Percentiles rank a stretch among this genome's conserved stretches.
These are phyloP conservation scores for Diaporthe velutina DNA, from an alignment of 2,329 filamentous ascomycete genomes.

Conservation along the genomic window DNA sequence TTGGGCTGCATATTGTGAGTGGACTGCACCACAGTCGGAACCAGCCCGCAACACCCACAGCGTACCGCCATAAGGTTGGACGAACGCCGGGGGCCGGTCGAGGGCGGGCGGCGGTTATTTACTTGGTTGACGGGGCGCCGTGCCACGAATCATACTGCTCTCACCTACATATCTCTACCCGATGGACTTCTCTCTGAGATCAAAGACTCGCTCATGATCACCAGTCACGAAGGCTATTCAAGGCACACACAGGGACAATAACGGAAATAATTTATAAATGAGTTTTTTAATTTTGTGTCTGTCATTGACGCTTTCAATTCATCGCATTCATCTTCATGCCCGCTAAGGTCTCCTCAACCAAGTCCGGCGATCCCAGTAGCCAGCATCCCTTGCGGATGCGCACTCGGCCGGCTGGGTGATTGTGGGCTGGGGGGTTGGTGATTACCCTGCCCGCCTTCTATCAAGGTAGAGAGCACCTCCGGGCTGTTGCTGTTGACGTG, in stretches of 20 bases:
- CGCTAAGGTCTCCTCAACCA: too few relatives aligned
- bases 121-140: too few relatives aligned
- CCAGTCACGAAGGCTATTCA: neutral
- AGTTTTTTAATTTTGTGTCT: neutral
- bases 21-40: too few relatives aligned
- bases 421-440: neutral
- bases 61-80: too few relatives aligned
- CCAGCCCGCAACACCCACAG: too few relatives aligned
- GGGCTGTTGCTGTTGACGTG: neutral
- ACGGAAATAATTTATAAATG: neutral
- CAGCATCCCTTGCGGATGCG: neutral
- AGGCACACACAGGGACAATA: too few relatives aligned
- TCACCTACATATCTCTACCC: too few relatives aligned
- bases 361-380: neutral
- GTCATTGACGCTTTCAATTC: conserved; percentile 28
- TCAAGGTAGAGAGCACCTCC: neutral
- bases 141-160: too few relatives aligned
- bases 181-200: too few relatives aligned
- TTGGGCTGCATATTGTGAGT: too few relatives aligned
- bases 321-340: conserved; percentile 23
- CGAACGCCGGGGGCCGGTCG: too few relatives aligned
- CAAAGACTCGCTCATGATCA: neutral
- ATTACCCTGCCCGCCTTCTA: neutral
- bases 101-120: too few relatives aligned
- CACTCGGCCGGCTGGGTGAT: neutral